These are phyloP conservation scores for Coniochaeta sp. DNA, from an alignment of 2,329 filamentous ascomycete genomes.

Conservation along the genomic window DNA sequence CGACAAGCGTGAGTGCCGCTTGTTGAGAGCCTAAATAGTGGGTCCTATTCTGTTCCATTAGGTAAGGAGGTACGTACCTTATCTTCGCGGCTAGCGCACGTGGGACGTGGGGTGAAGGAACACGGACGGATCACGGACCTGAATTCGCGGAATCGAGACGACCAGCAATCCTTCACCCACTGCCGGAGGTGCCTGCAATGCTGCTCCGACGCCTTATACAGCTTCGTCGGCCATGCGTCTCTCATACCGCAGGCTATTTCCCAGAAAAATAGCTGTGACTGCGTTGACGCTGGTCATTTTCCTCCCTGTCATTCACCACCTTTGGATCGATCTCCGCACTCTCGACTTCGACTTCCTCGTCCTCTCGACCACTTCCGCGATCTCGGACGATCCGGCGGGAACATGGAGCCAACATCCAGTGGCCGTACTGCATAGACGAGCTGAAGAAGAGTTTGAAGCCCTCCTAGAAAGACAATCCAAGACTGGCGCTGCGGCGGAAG, in stretches of 20 bases:
- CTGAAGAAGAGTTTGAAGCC: slow-evolving; percentile 18
- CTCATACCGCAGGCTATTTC: background rate
- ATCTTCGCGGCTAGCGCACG: too few species aligned
- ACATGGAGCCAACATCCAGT: background rate
- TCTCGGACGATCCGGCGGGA: background rate
- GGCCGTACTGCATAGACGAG: background rate
- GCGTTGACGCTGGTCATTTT: background rate
- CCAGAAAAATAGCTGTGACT: background rate
- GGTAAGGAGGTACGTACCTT: too few species aligned
- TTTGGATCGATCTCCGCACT: background rate
- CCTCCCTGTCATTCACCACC: background rate
- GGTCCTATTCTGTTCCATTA: too few species aligned
- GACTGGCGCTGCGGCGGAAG: slow-evolving; percentile 23
- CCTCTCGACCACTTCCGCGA: background rate
- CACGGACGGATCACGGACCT: too few species aligned
- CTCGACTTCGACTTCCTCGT: background rate
- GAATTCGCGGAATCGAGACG: too few species aligned
- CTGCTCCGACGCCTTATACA: background rate
- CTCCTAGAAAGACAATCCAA: slow-evolving; percentile 28
- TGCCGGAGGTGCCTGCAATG: background rate
- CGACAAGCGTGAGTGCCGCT: too few species aligned
- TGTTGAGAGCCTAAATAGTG: background rate
- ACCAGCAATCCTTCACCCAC: background rate
- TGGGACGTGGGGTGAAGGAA: too few species aligned
- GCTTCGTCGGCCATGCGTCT: background rate